These are phyloP conservation scores for Lentinus brumalis DNA, from an alignment of 768 basidiomycete species.

Conservation along the genomic window DNA sequence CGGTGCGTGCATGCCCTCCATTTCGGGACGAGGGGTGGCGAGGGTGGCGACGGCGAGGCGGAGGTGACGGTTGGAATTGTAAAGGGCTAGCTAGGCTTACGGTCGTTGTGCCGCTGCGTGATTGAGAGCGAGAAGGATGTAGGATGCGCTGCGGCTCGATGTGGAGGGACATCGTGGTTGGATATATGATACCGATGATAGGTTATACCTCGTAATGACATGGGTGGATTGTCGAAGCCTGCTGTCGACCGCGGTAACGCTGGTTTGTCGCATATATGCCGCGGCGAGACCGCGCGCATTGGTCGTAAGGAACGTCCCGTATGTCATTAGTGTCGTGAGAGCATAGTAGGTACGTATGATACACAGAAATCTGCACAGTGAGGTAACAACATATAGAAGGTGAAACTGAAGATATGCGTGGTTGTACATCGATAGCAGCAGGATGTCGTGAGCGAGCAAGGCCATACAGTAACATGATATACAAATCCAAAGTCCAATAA, in stretches of 20 bases:
- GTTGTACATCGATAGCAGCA: background rate
- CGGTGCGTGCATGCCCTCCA: conserved; percentile 55
- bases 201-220: too few relatives aligned
- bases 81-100: conserved; percentile 3
- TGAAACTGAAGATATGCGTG: background rate
- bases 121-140: too few relatives aligned
- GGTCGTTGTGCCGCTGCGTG: too few relatives aligned
- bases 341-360: background rate
- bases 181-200: background rate
- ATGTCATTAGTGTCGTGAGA: background rate
- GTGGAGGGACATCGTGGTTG: background rate
- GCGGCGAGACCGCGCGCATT: too few relatives aligned
- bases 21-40: conserved; percentile 31
- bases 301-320: too few relatives aligned
- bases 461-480: background rate
- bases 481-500: background rate
- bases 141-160: background rate
- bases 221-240: too few relatives aligned
- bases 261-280: too few relatives aligned
- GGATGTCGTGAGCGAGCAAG: background rate
- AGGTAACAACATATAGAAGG: background rate
- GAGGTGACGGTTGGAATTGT: conserved; percentile 78
- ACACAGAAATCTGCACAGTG: background rate
- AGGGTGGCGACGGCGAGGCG: conserved; percentile 39
- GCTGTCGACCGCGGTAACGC: too few relatives aligned